These are phyloP conservation scores for Paecilomyces formosus DNA, from an alignment of 2,329 filamentous ascomycete genomes.

Conservation along the genomic window DNA sequence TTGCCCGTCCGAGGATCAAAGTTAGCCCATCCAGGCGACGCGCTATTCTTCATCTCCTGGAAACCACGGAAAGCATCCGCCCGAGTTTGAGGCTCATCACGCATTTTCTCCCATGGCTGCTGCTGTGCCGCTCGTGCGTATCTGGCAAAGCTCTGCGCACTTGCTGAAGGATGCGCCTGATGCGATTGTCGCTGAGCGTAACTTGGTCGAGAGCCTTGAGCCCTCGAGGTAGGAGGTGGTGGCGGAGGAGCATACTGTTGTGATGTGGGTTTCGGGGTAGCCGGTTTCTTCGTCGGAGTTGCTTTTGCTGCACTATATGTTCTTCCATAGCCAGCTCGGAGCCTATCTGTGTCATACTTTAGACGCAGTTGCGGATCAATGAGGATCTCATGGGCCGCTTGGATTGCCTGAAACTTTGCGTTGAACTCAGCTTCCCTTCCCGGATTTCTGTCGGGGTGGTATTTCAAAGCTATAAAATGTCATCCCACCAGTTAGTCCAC, in stretches of 20 bases:
- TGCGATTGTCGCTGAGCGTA: slow-evolving; percentile 13
- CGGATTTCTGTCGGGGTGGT: slow-evolving; percentile 83
- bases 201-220: slow-evolving; percentile 14
- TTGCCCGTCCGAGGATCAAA: slow-evolving; percentile 32
- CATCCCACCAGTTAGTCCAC: neutral
- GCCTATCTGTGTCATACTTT: slow-evolving; percentile 57
- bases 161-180: slow-evolving; percentile 23
- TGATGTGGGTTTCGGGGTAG: slow-evolving; percentile 8
- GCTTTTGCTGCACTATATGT: slow-evolving; percentile 22
- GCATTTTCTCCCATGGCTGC: slow-evolving; percentile 29
- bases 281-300: slow-evolving; percentile 20
- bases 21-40: slow-evolving; percentile 27
- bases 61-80: slow-evolving; percentile 39
- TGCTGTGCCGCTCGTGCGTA: slow-evolving; percentile 33
- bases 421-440: slow-evolving; percentile 74
- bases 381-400: slow-evolving; percentile 75
- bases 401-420: slow-evolving; percentile 76
- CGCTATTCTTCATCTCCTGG: slow-evolving; percentile 34
- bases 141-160: slow-evolving; percentile 32
- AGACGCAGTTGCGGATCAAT: slow-evolving; percentile 50
- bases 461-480: slow-evolving; percentile 59
- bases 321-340: slow-evolving; percentile 41
- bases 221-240: slow-evolving; percentile 15
- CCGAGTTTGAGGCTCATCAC: slow-evolving; percentile 33
- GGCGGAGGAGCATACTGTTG: slow-evolving; percentile 9